A percentile compares a stretch with the other conserved stretches of the same genome.
phyloP scores from a whole-genome alignment of 345 rosid genomes.

The Gossypium australe region DNA sequence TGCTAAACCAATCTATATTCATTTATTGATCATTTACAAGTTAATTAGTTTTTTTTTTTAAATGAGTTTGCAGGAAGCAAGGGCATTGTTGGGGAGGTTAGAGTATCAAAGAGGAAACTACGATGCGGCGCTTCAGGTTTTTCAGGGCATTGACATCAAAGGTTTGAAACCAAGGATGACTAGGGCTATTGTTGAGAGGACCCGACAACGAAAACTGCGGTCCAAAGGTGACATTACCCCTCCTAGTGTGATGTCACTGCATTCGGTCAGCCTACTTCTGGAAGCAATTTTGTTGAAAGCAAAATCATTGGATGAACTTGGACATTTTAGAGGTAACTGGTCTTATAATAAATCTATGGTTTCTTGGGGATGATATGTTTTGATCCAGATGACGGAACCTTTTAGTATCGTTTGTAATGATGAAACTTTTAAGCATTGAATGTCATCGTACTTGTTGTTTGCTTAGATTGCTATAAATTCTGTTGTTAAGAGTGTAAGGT shows the following conservation, averaged over 20 bases:
- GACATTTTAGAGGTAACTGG: slow-evolving; percentile 21
- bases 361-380: not conserved
- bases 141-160: slow-evolving; percentile 67
- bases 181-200: slow-evolving; percentile 57
- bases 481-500: not conserved
- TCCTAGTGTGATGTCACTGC: slow-evolving; percentile 45
- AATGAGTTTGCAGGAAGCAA: slow-evolving; percentile 64
- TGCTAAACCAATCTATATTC: not conserved
- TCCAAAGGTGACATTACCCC: slow-evolving; percentile 40
- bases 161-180: slow-evolving; percentile 61
- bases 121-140: slow-evolving; percentile 93
- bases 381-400: not conserved
- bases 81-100: slow-evolving; percentile 92
- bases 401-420: not conserved
- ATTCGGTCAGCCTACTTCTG: slow-evolving; percentile 13
- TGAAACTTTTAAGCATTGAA: not conserved
- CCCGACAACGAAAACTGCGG: slow-evolving; percentile 44
- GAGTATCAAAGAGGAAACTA: slow-evolving; percentile 91
- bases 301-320: slow-evolving; percentile 54
- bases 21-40: not conserved
- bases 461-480: not conserved
- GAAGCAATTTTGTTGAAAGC: slow-evolving; percentile 49
- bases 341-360: not conserved
- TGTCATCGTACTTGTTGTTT: not conserved
- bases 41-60: not conserved